Percentiles rank a stretch among this genome's conserved stretches.
phyloP scores from a whole-genome alignment of 768 basidiomycete species.

The Crepidotus variabilis region DNA sequence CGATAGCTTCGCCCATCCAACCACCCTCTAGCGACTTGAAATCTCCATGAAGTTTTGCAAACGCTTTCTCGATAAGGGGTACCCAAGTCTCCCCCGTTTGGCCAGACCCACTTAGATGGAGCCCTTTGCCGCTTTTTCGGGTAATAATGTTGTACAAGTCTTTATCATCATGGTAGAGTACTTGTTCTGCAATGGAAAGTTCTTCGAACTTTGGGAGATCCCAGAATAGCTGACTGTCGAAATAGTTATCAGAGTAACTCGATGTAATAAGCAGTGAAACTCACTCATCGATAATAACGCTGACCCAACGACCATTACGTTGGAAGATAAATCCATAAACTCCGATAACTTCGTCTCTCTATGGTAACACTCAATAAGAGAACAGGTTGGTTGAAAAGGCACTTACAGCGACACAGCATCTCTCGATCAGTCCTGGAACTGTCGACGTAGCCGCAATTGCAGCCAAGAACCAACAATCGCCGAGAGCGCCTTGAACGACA shows the following conservation, averaged over 20 bases:
- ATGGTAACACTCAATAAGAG: too few relatives aligned
- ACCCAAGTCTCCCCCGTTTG: constrained; percentile 16
- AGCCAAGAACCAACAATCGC: constrained; percentile 55
- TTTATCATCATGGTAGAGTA: constrained; percentile 13
- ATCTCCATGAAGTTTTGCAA: constrained; percentile 17
- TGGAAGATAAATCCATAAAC: constrained; percentile 57
- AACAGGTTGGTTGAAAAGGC: too few relatives aligned
- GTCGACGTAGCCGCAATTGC: constrained; percentile 49
- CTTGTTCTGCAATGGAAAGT: constrained; percentile 10
- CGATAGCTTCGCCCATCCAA: not conserved
- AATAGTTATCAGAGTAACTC: not conserved
- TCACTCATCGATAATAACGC: constrained; percentile 56
- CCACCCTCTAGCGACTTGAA: constrained; percentile 11
- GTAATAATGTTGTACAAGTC: constrained; percentile 12
- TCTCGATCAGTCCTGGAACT: constrained; percentile 44
- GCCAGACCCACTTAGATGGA: constrained; percentile 14
- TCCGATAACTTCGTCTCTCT: constrained; percentile 47
- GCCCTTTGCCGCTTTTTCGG: constrained; percentile 10
- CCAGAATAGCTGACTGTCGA: constrained; percentile 10
- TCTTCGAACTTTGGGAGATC: constrained; percentile 15
- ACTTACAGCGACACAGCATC: constrained; percentile 32
- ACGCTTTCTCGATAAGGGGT: constrained; percentile 17
- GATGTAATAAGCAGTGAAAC: constrained; percentile 8
- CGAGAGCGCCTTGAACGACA: constrained; percentile 48
- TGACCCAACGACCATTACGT: constrained; percentile 48